Evolutionary conservation across 495 filamentous ascomycete genomes (phyloP), one percentile per base, ranked within the genome.

Genomic region (Xylaria bambusicola): DNA sequence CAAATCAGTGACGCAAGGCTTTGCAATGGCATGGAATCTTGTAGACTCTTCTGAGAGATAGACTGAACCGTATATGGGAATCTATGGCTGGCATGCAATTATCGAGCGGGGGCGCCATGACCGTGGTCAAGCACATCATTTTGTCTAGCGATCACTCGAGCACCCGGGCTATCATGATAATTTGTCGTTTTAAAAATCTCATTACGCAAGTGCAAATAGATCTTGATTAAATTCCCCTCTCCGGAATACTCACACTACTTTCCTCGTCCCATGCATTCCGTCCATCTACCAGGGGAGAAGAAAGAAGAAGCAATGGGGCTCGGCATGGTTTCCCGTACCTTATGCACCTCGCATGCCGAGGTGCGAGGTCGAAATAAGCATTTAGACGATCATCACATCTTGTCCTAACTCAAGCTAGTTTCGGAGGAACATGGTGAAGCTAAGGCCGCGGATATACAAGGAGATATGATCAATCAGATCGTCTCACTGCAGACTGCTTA

Each of bases 401-500:
- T n/a, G n/a, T n/a, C n/a, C n/a, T n/a, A n/a, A n/a, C n/a, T n/a
- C n/a, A n/a, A n/a, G n/a, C n/a, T n/a, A n/a, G n/a, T n/a, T n/a
- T n/a, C n/a, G n/a, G n/a, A n/a, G n/a, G n/a, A n/a, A 13, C 8
- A 15, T 8, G 12, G 15, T 13, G 8, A 38, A 38, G 8, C 36
- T 18, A 27, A 13, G 6, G n/a, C 50, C 52, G 52, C 52, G 52
- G 52, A 44, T 29, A n/a, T 44, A 21, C n/a, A n/a, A n/a, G n/a
- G n/a, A n/a, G n/a, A n/a, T n/a, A n/a, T n/a, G n/a, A n/a, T 15
- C 2, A 17, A 44, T 24, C 15, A 10, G 0, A 2, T 42, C 15
- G 12, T 18, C 23, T 10, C 2, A 13, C 23, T n/a, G 7, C 3
- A 4, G 4, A 6, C 12, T 20, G 44, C 44, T 36, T 42, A 3